Percentiles rank a stretch among this genome's conserved stretches.
These are phyloP conservation scores for Pistacia atlantica DNA, from an alignment of 345 rosid genomes.

Conservation along the genomic window DNA sequence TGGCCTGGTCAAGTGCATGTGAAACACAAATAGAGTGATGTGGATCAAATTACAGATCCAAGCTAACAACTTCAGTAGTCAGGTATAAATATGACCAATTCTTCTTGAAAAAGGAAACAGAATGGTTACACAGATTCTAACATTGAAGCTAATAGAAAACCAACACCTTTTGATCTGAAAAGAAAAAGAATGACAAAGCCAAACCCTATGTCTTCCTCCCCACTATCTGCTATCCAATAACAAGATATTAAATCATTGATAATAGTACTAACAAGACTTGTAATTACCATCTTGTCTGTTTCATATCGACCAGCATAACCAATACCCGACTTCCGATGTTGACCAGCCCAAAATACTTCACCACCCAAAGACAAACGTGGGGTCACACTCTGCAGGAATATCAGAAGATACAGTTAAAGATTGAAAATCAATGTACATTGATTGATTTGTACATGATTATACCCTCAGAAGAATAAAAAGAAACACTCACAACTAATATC, in stretches of 20 bases:
- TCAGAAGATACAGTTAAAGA: background rate
- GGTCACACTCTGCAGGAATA: conserved; percentile 69
- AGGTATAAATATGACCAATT: background rate
- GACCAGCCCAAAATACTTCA: conserved; percentile 98
- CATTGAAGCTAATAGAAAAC: background rate
- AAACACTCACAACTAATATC: background rate
- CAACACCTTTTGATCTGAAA: background rate
- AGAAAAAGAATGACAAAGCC: background rate
- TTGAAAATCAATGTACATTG: background rate
- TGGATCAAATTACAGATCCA: conserved; percentile 7
- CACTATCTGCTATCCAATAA: no score
- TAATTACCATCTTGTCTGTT: conserved; percentile 86
- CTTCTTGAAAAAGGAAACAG: background rate
- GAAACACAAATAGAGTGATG: background rate
- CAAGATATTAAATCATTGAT: no score
- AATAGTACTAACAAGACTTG: no score
- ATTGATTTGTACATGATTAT: background rate
- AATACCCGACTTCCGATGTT: conserved; percentile 88
- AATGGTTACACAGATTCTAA: background rate
- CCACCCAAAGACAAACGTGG: conserved; percentile 80
- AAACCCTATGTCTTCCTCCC: background rate
- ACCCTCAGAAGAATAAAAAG: background rate
- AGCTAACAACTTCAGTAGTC: background rate
- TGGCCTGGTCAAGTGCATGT: conserved; percentile 3
- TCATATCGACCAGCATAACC: conserved; percentile 96